A percentile compares a stretch with the other conserved stretches of the same genome.
Conservation (phyloP, 306 rosid species). For the Carpinus viminea region DNA sequence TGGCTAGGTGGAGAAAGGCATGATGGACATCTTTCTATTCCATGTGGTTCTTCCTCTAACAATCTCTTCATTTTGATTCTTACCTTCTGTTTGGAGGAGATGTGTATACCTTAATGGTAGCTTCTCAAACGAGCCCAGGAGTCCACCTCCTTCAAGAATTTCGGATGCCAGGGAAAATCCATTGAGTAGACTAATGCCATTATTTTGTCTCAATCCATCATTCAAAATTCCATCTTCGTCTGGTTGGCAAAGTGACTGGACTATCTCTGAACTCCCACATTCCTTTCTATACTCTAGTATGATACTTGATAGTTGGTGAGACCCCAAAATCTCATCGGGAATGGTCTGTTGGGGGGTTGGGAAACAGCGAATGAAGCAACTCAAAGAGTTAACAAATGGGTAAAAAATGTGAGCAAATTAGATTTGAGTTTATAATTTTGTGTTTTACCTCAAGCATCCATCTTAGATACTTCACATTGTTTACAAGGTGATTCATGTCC, state of each 20-base stretch:
- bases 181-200: conserved; percentile 40
- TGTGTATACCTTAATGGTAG: conserved; percentile 65
- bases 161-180: conserved; percentile 69
- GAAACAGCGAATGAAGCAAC: background rate
- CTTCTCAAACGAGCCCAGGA: conserved; percentile 52
- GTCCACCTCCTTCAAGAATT: conserved; percentile 61
- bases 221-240: conserved; percentile 61
- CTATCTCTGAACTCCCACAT: conserved; percentile 76
- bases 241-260: conserved; percentile 77
- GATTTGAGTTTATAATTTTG: background rate
- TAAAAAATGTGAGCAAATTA: background rate
- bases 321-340: conserved; percentile 67
- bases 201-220: conserved; percentile 44
- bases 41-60: conserved; percentile 82
- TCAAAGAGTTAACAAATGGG: background rate
- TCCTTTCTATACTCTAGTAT: conserved; percentile 76
- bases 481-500: conserved; percentile 95
- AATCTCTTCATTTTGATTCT: conserved; percentile 65
- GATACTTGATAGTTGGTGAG: conserved; percentile 68
- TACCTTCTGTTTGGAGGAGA: conserved; percentile 63
- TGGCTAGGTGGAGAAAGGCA: conserved; percentile 42
- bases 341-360: conserved; percentile 47
- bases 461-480: conserved; percentile 80
- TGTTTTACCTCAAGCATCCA: conserved; percentile 93
- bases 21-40: conserved; percentile 57